Evolutionary conservation across 179 eudicot species (phyloP), one percentile per base, ranked within the genome.

Genomic region (Beta corolliflora): DNA sequence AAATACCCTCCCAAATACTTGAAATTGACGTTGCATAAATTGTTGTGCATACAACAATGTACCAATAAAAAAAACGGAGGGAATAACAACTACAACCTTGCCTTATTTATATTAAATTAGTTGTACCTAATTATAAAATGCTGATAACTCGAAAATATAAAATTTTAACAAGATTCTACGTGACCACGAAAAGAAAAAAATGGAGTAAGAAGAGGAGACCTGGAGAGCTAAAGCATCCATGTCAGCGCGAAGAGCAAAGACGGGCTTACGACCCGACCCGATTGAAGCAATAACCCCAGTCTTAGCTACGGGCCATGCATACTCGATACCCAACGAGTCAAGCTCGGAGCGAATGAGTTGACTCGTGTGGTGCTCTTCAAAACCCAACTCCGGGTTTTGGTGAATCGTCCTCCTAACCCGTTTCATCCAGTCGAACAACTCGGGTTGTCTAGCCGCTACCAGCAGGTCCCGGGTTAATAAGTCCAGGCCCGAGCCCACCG

Each of bases 151-250:
- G 41, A 36, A 36, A 36, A 3, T 3, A 3, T 36, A 36, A 2
- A 36, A 36, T n/a, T 36, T 2, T 36, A 36, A 36, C 2, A 36
- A 36, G 41, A 36, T 36, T 36, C 2, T 7, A 1, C 69, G 12
- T 14, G 3, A 44, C 41, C 0, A 76, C 0, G 29, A 25, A 59
- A 5, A 14, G 19, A 44, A 29, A 9, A 12, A 58, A 4, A 19
- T n/a, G n/a, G n/a, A 36, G 45, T 7, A 1, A 31, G 0, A 58
- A 2, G 1, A 2, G 46, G 2, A 16, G 10, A 88, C 91, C 86
- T 88, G 88, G 44, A 88, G 46, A 56, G 89, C 86, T 48, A 88
- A 86, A 63, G 89, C 91, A 77, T 88, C 91, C 91, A 88, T 88
- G 70, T 88, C 88, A 56, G 91, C 89, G 58, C 89, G 71, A 36